Evolutionary conservation across 805 yeast genomes (phyloP).

Genomic region (Saturnispora kantuleensis): DNA sequence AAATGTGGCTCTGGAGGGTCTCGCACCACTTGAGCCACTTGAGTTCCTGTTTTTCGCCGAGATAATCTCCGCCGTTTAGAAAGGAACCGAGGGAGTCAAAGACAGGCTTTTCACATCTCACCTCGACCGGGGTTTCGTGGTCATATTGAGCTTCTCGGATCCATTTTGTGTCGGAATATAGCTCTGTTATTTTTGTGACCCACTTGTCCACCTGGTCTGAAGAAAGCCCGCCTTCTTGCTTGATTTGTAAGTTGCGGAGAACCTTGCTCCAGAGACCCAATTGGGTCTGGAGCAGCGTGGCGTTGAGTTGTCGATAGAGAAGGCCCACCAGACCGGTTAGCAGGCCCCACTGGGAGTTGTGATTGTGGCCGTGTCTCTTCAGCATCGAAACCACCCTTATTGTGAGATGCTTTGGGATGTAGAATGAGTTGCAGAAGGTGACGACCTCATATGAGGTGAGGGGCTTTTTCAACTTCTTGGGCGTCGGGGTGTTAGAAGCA

Average conservation of each 20-base stretch:
- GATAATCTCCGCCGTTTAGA: conserved; percentile 2
- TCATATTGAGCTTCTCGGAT: conserved; percentile 33
- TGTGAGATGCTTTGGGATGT: conserved; percentile 46
- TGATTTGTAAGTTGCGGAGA: conserved; percentile 39
- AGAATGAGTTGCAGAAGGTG: conserved; percentile 51
- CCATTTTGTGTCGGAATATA: conserved; percentile 55
- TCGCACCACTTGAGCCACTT: conserved; percentile 5
- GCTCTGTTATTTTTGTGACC: conserved; percentile 41
- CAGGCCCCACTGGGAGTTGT: conserved; percentile 58
- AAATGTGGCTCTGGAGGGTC: not conserved
- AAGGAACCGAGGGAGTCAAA: conserved; percentile 9
- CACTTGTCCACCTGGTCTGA: conserved; percentile 42
- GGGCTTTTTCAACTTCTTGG: conserved; percentile 7
- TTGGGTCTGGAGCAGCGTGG: conserved; percentile 33
- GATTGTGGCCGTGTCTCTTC: conserved; percentile 38
- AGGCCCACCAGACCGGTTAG: conserved; percentile 58
- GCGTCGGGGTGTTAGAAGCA: not conserved
- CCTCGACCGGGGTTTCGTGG: conserved; percentile 8
- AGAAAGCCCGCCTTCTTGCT: conserved; percentile 45
- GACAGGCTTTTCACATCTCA: conserved; percentile 5
- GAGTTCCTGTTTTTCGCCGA: not conserved
- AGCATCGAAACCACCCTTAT: conserved; percentile 41
- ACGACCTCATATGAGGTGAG: conserved; percentile 32
- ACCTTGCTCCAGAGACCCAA: conserved; percentile 41
- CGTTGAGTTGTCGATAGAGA: conserved; percentile 46